Evolutionary conservation across 2,329 filamentous ascomycete genomes (phyloP).

Genomic region (Penicillium sp.): DNA sequence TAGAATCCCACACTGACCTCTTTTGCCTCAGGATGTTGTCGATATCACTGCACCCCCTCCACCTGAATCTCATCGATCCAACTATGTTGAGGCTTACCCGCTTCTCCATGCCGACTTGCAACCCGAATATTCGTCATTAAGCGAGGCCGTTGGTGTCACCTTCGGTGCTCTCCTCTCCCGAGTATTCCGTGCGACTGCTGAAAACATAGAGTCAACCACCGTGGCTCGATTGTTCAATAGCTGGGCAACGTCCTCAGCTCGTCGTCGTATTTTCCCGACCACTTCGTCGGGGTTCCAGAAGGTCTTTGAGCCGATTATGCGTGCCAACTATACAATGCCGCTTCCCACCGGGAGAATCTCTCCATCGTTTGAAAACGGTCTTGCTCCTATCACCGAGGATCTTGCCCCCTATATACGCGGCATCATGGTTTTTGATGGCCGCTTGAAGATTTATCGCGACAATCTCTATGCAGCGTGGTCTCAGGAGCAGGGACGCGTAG

Average conservation of each 20-base stretch:
- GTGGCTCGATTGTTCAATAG: constrained; percentile 34
- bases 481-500: constrained; percentile 45
- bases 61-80: constrained; percentile 51
- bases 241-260: constrained; percentile 10
- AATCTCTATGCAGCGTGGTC: constrained; percentile 62
- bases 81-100: constrained; percentile 54
- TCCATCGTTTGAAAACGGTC: constrained; percentile 73
- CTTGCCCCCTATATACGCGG: constrained; percentile 85
- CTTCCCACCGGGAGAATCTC: constrained; percentile 42
- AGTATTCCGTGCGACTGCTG: constrained; percentile 19
- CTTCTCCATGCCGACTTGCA: constrained; percentile 53
- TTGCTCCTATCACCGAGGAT: constrained; percentile 66
- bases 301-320: constrained; percentile 54
- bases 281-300: constrained; percentile 42
- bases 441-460: constrained; percentile 65
- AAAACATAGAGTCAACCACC: constrained; percentile 26
- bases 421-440: constrained; percentile 74
- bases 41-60: constrained; percentile 64
- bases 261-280: constrained; percentile 23
- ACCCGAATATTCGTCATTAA: constrained; percentile 45
- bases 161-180: constrained; percentile 30
- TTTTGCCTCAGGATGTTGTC: constrained; percentile 47
- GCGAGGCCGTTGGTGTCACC: constrained; percentile 35
- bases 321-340: constrained; percentile 35
- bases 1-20: constrained; percentile 16